Conservation (phyloP, 1,284 basidiomycete species). For the Volvariella surrecta region DNA sequence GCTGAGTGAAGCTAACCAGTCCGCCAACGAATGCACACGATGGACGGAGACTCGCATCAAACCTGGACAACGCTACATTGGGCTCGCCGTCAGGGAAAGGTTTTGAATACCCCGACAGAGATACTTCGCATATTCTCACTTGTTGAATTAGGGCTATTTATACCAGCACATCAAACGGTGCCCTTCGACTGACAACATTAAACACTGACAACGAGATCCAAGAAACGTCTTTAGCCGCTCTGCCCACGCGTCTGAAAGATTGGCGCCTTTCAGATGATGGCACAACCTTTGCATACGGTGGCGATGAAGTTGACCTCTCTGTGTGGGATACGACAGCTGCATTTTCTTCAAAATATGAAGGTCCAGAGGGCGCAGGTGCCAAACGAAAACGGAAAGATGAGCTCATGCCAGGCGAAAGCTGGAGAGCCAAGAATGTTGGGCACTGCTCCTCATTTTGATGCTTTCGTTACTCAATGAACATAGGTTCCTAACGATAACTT, state of each 20-base stretch:
- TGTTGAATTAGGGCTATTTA: conserved; percentile 35
- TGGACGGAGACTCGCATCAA: conserved; percentile 62
- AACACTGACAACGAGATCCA: conserved; percentile 18
- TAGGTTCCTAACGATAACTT: conserved; percentile 75
- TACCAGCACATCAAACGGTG: conserved; percentile 69
- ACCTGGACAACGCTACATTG: conserved; percentile 46
- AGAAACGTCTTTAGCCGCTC: conserved; percentile 23
- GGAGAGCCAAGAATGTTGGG: conserved; percentile 72
- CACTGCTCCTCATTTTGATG: background rate
- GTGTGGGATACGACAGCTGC: conserved; percentile 73
- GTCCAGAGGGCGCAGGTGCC: conserved; percentile 20
- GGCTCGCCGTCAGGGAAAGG: conserved; percentile 41
- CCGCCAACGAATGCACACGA: conserved; percentile 27
- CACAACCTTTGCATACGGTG: conserved; percentile 69
- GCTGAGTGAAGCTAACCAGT: conserved; percentile 29
- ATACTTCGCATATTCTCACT: conserved; percentile 10
- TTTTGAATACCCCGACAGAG: too few species aligned
- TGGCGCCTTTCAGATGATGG: conserved; percentile 54
- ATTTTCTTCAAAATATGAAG: conserved; percentile 29
- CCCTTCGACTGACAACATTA: conserved; percentile 40
- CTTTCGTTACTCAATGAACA: background rate
- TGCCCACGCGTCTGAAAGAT: conserved; percentile 57
- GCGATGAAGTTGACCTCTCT: conserved; percentile 83
- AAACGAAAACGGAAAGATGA: conserved; percentile 66
- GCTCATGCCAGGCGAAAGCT: conserved; percentile 64